A percentile compares a stretch with the other conserved stretches of the same genome.
These are phyloP conservation scores for Populus tomentosa DNA, from an alignment of 441 rosid species.

Conservation along the genomic window DNA sequence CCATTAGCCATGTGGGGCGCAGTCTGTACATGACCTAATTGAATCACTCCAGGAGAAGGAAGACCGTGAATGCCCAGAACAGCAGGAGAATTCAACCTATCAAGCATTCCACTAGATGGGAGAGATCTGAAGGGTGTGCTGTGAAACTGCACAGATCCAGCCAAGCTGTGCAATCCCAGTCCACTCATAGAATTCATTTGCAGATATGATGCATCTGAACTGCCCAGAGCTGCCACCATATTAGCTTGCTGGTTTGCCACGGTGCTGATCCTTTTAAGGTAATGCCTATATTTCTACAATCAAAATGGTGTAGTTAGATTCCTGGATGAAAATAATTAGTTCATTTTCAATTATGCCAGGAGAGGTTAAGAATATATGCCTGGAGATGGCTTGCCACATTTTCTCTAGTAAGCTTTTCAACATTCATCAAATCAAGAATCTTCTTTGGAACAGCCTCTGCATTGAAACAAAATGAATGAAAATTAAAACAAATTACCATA, in stretches of 20 bases:
- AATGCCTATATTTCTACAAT: conserved; percentile 77
- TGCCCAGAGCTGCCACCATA: conserved; percentile 52
- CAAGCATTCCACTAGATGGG: conserved; percentile 52
- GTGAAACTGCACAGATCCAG: conserved; percentile 49
- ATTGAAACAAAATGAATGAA: conserved; percentile 5
- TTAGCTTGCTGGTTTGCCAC: conserved; percentile 71
- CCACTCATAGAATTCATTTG: conserved; percentile 48
- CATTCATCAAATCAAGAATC: conserved; percentile 90
- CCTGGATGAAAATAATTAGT: background rate
- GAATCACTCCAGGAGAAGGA: conserved; percentile 53
- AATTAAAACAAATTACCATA: background rate
- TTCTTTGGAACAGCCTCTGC: conserved; percentile 98
- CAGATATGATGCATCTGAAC: conserved; percentile 56
- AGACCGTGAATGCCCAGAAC: conserved; percentile 57
- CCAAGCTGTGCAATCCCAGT: conserved; percentile 42
- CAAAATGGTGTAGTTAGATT: conserved; percentile 25
- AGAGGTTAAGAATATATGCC: conserved; percentile 30
- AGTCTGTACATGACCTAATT: conserved; percentile 30
- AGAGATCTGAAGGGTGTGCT: conserved; percentile 43
- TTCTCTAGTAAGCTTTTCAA: conserved; percentile 87
- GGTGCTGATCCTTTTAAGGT: conserved; percentile 67
- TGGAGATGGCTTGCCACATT: conserved; percentile 98
- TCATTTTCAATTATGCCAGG: conserved; percentile 2
- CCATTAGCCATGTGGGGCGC: conserved; percentile 18
- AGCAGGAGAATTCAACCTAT: conserved; percentile 59